Conservation (phyloP, 192 early-diverging fungal species). For the Podochytrium sp. region DNA sequence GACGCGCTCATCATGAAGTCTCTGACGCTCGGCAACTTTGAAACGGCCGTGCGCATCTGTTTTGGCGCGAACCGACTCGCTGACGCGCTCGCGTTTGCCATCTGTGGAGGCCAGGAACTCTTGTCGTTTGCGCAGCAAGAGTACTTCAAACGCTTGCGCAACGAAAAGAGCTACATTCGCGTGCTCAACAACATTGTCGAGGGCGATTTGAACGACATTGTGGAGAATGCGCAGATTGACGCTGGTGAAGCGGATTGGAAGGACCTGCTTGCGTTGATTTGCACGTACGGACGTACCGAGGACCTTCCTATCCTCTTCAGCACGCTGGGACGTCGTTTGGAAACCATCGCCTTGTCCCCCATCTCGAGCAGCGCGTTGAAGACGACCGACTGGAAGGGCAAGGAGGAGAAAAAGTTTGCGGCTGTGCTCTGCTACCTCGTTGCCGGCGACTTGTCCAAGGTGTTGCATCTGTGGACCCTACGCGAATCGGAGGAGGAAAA, state of each 20-base stretch:
- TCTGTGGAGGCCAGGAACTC: constrained; percentile 80
- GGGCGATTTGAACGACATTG: constrained; percentile 83
- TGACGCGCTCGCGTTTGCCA: constrained; percentile 87
- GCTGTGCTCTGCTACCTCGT: constrained; percentile 86
- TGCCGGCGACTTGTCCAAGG: constrained; percentile 81
- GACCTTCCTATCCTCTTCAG: constrained; percentile 56
- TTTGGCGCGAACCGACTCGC: constrained; percentile 79
- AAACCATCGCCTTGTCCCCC: constrained; percentile 14
- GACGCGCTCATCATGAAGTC: constrained; percentile 84
- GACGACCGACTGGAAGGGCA: constrained; percentile 25
- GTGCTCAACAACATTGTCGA: constrained; percentile 80
- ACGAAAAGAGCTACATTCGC: constrained; percentile 78
- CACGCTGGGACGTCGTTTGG: constrained; percentile 48
- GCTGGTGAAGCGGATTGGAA: constrained; percentile 75
- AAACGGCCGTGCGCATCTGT: constrained; percentile 87
- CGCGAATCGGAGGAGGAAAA: constrained; percentile 41
- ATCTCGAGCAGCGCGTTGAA: not conserved
- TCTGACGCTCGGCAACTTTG: constrained; percentile 90
- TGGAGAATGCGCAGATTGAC: constrained; percentile 71
- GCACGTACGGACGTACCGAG: constrained; percentile 89
- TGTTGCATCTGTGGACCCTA: constrained; percentile 76
- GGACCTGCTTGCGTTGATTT: constrained; percentile 89
- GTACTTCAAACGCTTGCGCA: constrained; percentile 78
- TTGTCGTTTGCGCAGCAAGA: constrained; percentile 75
- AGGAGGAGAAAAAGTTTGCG: constrained; percentile 52